Percentiles rank a stretch among this genome's conserved stretches.
Conservation (phyloP, 768 basidiomycete genomes). For the Calocybe cyanea region DNA sequence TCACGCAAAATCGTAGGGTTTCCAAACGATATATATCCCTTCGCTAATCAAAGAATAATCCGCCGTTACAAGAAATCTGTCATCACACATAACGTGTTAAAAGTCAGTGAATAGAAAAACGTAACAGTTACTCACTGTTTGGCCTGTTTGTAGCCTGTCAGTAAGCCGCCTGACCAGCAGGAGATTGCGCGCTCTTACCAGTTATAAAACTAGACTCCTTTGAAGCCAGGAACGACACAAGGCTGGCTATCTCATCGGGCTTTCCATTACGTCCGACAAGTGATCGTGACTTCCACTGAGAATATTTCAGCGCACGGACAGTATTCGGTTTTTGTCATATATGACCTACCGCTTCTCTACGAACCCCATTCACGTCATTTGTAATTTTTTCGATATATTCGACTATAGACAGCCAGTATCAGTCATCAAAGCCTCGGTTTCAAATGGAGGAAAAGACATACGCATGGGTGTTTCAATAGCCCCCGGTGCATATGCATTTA, state of each 20-base stretch:
- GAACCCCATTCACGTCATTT: no score
- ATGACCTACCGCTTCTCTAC: neutral
- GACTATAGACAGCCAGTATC: no score
- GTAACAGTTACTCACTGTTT: conserved; percentile 3
- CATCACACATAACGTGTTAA: neutral
- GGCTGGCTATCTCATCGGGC: conserved; percentile 28
- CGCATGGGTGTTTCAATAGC: conserved; percentile 17
- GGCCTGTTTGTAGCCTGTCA: neutral
- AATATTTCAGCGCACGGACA: neutral
- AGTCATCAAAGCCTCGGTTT: no score
- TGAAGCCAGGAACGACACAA: conserved; percentile 33
- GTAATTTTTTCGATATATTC: no score
- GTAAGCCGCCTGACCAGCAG: neutral
- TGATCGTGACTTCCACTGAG: conserved; percentile 7
- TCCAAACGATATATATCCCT: no score
- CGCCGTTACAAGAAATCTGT: conserved; percentile 7
- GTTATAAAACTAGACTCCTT: conserved; percentile 30
- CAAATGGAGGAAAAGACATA: neutral
- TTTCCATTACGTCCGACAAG: conserved; percentile 13
- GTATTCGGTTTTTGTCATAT: neutral
- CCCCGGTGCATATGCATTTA: conserved; percentile 40
- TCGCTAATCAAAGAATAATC: conserved; percentile 5
- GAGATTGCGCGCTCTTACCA: conserved; percentile 16
- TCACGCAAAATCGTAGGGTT: no score
- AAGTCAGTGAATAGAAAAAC: neutral